Evolutionary conservation across 306 rosid species (phyloP).

Genomic region (Cicer judaicum): DNA sequence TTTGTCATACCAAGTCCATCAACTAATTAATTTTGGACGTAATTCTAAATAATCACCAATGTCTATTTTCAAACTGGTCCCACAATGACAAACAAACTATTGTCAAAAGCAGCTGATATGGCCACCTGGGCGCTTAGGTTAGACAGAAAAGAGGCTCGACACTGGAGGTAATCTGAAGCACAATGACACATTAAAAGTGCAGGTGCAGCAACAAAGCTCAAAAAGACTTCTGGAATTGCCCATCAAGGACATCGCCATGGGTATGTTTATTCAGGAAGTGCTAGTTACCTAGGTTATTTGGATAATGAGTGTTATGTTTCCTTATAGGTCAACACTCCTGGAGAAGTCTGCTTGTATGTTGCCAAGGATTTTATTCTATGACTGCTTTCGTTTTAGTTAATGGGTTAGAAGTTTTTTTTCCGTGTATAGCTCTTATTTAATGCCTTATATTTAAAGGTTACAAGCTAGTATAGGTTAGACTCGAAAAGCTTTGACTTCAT

Average conservation of each 20-base stretch:
- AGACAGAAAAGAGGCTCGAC: slow-evolving; percentile 6
- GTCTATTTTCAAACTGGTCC: slow-evolving; percentile 27
- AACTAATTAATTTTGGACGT: slow-evolving; percentile 8
- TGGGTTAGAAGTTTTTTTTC: background rate
- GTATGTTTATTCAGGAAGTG: slow-evolving; percentile 12
- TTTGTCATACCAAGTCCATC: slow-evolving; percentile 24
- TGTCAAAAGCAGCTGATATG: background rate
- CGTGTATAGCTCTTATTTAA: slow-evolving; percentile 1
- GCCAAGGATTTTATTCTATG: background rate
- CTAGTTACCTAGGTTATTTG: background rate
- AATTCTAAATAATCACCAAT: slow-evolving; percentile 1
- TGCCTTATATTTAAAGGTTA: background rate
- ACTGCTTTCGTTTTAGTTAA: slow-evolving; percentile 22
- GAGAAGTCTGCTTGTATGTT: slow-evolving; percentile 10
- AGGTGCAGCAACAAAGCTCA: background rate
- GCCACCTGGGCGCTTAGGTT: slow-evolving; percentile 16
- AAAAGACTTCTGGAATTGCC: background rate
- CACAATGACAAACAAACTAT: background rate
- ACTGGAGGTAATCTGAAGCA: slow-evolving; percentile 16
- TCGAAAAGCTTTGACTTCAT: slow-evolving; percentile 23
- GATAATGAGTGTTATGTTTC: slow-evolving; percentile 10
- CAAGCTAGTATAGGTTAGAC: slow-evolving; percentile 27
- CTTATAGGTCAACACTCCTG: background rate
- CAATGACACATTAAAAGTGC: background rate
- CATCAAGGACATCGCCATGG: background rate